Evolutionary conservation across 345 rosid genomes (phyloP), one percentile per base, ranked within the genome.

Genomic region (Garcia nutans): DNA sequence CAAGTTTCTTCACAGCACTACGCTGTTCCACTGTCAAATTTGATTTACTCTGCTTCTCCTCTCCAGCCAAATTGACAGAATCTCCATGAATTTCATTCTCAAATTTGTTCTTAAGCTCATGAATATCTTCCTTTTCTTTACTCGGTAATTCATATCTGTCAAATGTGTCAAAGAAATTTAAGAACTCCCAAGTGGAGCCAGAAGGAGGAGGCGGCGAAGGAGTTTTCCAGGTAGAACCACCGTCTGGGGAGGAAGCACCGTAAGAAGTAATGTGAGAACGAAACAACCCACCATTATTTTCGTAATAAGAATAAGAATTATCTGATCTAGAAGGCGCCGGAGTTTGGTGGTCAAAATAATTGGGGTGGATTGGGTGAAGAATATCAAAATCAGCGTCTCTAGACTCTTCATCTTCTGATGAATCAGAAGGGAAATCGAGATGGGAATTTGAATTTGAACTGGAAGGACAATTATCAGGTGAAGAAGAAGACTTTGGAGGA

Each of bases 151-250:
- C 87, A 47, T 78, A 83, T 75, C 82, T 74, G 68, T 86, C 87
- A 45, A 81, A 85, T 8, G 86, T 56, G 26, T 86, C 89, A n/a
- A 89, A 89, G 76, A 91, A 84, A 73, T 88, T 89, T 54, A 91
- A 74, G 63, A 89, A 87, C 78, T 89, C 93, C 96, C 96, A 91
- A 6, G 81, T 70, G 71, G 87, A 85, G 68, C 78, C 82, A 33
- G 72, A 77, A 4, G 87, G 84, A 15, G 83, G 74, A 13, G 94
- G 76, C 16, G 94, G 93, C 0, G 96, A 83, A 13, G 92, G 87
- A 6, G 86, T 76, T 70, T 61, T 82, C 82, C 82, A 79, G 0
- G 72, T 26, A 3, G 63, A 56, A 28, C 63, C 68, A 17, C 47
- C 54, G 10, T 15, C 22, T 0, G 41, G 44, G 19, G 44, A 41